phyloP scores from a whole-genome alignment of 441 rosid genomes.

The Dalechampia spathulata region DNA sequence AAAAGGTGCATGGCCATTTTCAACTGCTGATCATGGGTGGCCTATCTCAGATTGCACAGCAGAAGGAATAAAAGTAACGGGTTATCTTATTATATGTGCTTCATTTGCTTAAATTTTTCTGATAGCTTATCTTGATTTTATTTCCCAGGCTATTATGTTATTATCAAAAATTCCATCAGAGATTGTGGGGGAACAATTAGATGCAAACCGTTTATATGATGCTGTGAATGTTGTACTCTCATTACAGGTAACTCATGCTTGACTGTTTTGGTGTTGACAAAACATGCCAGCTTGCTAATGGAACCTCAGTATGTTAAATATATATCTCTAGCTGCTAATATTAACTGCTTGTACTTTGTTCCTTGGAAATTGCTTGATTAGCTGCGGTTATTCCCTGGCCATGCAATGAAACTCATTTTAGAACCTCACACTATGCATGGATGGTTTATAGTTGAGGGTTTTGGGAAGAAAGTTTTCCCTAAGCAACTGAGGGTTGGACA shows the following conservation, averaged over 20 bases:
- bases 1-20: slow-evolving; percentile 98
- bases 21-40: slow-evolving; percentile 97
- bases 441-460: too few relatives aligned
- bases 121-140: slow-evolving; percentile 15
- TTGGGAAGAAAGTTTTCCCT: too few relatives aligned
- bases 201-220: slow-evolving; percentile 49
- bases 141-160: slow-evolving; percentile 53
- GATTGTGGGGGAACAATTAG: slow-evolving; percentile 72
- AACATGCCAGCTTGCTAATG: not conserved
- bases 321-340: not conserved
- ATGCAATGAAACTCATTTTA: not conserved
- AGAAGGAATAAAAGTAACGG: slow-evolving; percentile 82
- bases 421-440: not conserved
- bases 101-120: slow-evolving; percentile 10
- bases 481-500: too few relatives aligned
- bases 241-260: slow-evolving; percentile 49
- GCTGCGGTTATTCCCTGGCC: not conserved
- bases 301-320: not conserved
- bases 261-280: not conserved
- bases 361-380: not conserved
- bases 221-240: slow-evolving; percentile 90
- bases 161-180: slow-evolving; percentile 63
- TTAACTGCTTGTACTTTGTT: not conserved
- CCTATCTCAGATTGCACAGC: slow-evolving; percentile 97
- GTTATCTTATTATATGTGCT: slow-evolving; percentile 11